These are phyloP conservation scores for Linderniella brevidens DNA, from an alignment of 257 asterid species.

Conservation along the genomic window DNA sequence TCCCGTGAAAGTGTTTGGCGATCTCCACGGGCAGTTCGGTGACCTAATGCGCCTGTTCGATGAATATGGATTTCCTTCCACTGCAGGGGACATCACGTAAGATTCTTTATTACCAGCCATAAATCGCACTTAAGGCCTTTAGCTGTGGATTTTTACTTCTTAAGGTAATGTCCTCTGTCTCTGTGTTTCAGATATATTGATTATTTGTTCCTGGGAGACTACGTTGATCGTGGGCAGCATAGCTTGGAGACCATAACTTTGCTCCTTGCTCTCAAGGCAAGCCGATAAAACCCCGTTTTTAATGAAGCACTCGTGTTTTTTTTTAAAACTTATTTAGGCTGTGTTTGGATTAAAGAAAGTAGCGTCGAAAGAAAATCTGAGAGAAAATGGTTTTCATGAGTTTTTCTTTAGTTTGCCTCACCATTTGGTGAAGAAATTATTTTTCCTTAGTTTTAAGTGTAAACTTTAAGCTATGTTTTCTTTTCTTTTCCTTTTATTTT, in stretches of 20 bases:
- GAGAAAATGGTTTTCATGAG: too few relatives aligned
- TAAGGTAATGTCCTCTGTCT: slow-evolving; percentile 1
- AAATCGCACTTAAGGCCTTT: too few relatives aligned
- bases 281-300: slow-evolving; percentile 10
- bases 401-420: too few relatives aligned
- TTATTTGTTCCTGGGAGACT: slow-evolving; percentile 92
- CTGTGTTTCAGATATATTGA: slow-evolving; percentile 71
- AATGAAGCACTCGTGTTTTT: not conserved
- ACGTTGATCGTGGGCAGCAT: slow-evolving; percentile 98
- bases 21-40: slow-evolving; percentile 99
- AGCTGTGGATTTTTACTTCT: too few relatives aligned
- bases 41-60: slow-evolving; percentile 95
- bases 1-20: slow-evolving; percentile 94
- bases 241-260: slow-evolving; percentile 96
- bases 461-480: too few relatives aligned
- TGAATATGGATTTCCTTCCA: slow-evolving; percentile 98
- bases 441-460: too few relatives aligned
- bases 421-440: too few relatives aligned
- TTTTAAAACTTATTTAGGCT: too few relatives aligned
- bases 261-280: slow-evolving; percentile 93
- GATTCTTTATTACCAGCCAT: slow-evolving; percentile 17
- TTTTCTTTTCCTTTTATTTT: too few relatives aligned
- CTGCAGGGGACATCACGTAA: slow-evolving; percentile 98
- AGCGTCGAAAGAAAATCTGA: too few relatives aligned
- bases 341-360: too few relatives aligned